phyloP scores from a whole-genome alignment of 257 asterid species.

The Capsicum rhomboideum region DNA sequence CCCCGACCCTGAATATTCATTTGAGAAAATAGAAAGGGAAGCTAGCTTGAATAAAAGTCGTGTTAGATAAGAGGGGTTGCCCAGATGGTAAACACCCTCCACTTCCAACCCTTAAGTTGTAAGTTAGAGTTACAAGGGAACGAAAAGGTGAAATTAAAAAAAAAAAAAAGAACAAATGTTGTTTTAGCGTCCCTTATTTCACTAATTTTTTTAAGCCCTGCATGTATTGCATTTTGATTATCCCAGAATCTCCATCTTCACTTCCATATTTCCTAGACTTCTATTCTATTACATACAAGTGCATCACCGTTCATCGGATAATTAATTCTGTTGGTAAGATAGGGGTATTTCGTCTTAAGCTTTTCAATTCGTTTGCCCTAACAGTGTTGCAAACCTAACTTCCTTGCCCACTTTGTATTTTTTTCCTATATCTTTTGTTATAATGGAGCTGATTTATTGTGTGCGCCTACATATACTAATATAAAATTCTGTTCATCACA shows the following conservation, averaged over 20 bases:
- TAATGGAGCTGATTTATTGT: background rate
- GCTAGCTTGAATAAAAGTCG: background rate
- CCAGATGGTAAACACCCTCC: too few species aligned
- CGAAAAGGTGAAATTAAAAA: too few species aligned
- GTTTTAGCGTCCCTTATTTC: background rate
- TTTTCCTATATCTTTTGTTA: background rate
- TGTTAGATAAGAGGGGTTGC: too few species aligned
- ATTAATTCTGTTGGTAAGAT: background rate
- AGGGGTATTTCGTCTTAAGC: background rate
- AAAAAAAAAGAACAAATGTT: too few species aligned
- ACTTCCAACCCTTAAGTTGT: too few species aligned
- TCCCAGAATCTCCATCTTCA: too few species aligned
- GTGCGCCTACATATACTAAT: too few species aligned
- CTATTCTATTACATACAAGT: background rate
- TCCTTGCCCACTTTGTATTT: background rate
- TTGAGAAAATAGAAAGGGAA: background rate
- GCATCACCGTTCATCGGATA: background rate
- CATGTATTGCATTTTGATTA: background rate
- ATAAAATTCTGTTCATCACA: background rate
- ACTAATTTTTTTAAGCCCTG: background rate
- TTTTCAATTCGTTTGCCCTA: background rate
- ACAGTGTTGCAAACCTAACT: too few species aligned
- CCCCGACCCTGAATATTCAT: background rate
- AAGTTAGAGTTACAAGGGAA: too few species aligned
- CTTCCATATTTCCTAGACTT: background rate